A percentile compares a stretch with the other conserved stretches of the same genome.
Evolutionary conservation across 331 rosid species (phyloP).

Genomic region (Pyrus hybrid): DNA sequence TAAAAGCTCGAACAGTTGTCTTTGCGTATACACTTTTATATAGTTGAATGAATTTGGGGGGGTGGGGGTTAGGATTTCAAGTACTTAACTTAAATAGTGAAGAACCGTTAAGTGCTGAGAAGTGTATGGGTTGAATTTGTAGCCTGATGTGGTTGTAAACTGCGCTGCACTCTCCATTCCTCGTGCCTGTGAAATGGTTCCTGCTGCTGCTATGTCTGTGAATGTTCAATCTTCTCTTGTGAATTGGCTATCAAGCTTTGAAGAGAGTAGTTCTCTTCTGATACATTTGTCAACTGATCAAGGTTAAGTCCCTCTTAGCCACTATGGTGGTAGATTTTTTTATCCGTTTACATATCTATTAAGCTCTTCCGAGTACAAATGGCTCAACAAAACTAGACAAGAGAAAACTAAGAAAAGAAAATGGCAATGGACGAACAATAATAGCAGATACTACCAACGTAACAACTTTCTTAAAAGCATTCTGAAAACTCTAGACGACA

Average conservation of each 20-base stretch:
- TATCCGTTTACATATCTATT: background rate
- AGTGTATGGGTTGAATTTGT: slow-evolving; percentile 20
- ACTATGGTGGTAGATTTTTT: background rate
- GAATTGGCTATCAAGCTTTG: slow-evolving; percentile 59
- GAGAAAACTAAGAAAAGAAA: background rate
- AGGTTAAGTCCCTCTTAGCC: slow-evolving; percentile 32
- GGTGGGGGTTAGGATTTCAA: background rate
- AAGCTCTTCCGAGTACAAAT: no score
- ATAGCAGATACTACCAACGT: background rate
- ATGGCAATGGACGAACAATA: background rate
- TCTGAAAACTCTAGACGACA: background rate
- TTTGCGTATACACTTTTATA: background rate
- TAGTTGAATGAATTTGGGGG: background rate
- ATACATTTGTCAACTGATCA: slow-evolving; percentile 90
- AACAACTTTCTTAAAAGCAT: background rate
- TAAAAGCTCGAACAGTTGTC: background rate
- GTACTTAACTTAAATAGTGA: background rate
- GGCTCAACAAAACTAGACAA: background rate
- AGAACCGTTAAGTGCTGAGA: slow-evolving; percentile 17
- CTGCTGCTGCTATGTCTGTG: slow-evolving; percentile 60
- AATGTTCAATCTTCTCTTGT: slow-evolving; percentile 78
- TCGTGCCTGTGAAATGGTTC: slow-evolving; percentile 73
- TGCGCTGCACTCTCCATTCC: slow-evolving; percentile 88
- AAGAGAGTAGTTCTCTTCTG: slow-evolving; percentile 38
- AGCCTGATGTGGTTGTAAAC: slow-evolving; percentile 86